These are phyloP conservation scores for Clonostachys sp. DNA, from an alignment of 2,329 filamentous ascomycete genomes.

Conservation along the genomic window DNA sequence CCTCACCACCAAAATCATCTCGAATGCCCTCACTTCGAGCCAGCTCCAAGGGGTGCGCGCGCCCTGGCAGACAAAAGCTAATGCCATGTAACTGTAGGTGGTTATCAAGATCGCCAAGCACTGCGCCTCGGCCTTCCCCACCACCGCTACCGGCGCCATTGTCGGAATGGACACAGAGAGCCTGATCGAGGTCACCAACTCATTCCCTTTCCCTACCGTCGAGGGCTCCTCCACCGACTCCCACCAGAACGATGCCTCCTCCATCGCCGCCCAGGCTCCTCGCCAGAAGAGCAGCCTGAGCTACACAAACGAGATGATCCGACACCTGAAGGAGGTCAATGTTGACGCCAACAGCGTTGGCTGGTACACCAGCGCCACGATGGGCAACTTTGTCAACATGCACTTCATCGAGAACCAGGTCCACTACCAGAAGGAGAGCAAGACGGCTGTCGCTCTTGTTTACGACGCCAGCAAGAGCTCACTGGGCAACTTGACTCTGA, in stretches of 20 bases:
- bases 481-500: constrained; percentile 82
- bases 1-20: background rate
- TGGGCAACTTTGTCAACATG: constrained; percentile 96
- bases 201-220: constrained; percentile 85
- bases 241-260: constrained; percentile 71
- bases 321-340: constrained; percentile 93
- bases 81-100: constrained; percentile 49
- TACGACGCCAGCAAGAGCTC: constrained; percentile 95
- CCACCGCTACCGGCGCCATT: constrained; percentile 81
- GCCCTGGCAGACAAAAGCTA: constrained; percentile 9
- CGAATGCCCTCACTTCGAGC: constrained; percentile 11
- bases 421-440: constrained; percentile 95
- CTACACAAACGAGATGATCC: constrained; percentile 97
- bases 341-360: constrained; percentile 97
- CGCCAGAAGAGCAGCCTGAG: constrained; percentile 83
- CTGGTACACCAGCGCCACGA: constrained; percentile 97
- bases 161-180: constrained; percentile 88
- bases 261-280: constrained; percentile 80
- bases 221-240: constrained; percentile 64
- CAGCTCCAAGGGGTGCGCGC: constrained; percentile 5
- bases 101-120: constrained; percentile 99
- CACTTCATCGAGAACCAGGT: constrained; percentile 97
- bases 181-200: constrained; percentile 86
- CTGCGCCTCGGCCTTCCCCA: constrained; percentile 82
- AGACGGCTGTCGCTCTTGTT: constrained; percentile 81